phyloP scores from a whole-genome alignment of 1,284 basidiomycete genomes.

The Fomitopsis betulina region DNA sequence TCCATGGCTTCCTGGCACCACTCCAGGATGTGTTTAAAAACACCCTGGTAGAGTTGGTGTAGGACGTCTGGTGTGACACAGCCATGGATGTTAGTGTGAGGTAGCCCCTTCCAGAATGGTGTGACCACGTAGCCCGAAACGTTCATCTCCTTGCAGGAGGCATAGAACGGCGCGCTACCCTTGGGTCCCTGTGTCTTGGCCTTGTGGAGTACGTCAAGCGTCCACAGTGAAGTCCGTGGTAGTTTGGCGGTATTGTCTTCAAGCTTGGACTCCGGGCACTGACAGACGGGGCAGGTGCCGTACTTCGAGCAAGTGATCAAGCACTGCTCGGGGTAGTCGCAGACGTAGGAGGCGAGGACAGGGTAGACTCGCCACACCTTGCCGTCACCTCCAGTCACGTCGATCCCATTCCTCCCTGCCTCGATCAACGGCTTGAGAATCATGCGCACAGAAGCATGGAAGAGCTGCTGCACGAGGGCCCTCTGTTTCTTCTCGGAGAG shows the following conservation, averaged over 20 bases:
- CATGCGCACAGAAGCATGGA: slow-evolving; percentile 16
- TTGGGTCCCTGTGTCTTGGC: background rate
- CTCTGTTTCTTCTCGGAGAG: background rate
- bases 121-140: slow-evolving; percentile 5
- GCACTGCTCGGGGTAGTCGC: slow-evolving; percentile 17
- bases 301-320: background rate
- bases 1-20: slow-evolving; percentile 18
- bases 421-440: slow-evolving; percentile 14
- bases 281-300: slow-evolving; percentile 16
- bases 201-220: background rate
- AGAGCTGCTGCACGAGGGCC: slow-evolving; percentile 6
- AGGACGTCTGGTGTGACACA: slow-evolving; percentile 38
- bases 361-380: slow-evolving; percentile 11
- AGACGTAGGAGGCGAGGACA: slow-evolving; percentile 22
- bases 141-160: background rate
- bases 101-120: slow-evolving; percentile 37
- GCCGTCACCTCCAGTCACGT: slow-evolving; percentile 19
- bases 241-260: background rate
- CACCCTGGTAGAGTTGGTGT: slow-evolving; percentile 35
- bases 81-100: slow-evolving; percentile 29
- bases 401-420: slow-evolving; percentile 16
- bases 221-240: slow-evolving; percentile 9
- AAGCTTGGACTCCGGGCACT: slow-evolving; percentile 5
- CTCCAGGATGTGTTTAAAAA: slow-evolving; percentile 27
- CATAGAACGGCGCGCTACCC: background rate